Base-by-base conservation (phyloP, 495 filamentous ascomycete species). In the Aspergillus avenaceus region DNA sequence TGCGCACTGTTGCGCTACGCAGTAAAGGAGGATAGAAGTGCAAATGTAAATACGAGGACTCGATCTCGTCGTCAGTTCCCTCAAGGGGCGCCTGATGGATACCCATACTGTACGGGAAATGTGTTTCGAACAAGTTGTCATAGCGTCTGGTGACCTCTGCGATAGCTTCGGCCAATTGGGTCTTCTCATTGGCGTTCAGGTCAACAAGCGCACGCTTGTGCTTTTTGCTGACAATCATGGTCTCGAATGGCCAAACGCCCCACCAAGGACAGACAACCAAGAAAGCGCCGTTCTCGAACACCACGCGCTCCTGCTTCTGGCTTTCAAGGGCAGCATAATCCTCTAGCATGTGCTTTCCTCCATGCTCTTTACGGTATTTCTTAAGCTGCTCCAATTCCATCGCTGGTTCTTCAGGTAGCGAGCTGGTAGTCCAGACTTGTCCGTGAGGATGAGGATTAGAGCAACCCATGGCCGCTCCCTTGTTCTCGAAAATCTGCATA, bases 401-500 rank as follows among this genome's bases (percentile, higher is more conserved):
- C 1, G 76, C 76, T 1, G 88, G 90, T 64, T 98, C 93, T 62
- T 96, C 91, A 4, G 93, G 93, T 43, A 96, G 66, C 11, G 84
- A 82, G 29, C 86, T 92, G 11, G 90, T 96, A 8, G 90, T 93
- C 93, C 93, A 98, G 54, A 96, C 81, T 62, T 98, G 93, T 42
- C 93, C 91, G 69, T 97, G 93, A 0, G 93, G 93, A 69, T 98
- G 93, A 6, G 93, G 95, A 66, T 98, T 98, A 2, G 93, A 97
- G 77, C 93, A 98, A 25, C 93, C 93, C 93, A 98, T 98, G 4
- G 93, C 89, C 0, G 88, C 84, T 40, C 93, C 93, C 73, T 98
- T 98, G 75, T 98, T 98, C 71, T 98, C 93, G 53, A 98, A 97
- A 55, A 98, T 97, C 68, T 98, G 93, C 91, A 98, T 97, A 69